Conservation (phyloP, 768 basidiomycete genomes). For the Leccinum rimulosum region DNA sequence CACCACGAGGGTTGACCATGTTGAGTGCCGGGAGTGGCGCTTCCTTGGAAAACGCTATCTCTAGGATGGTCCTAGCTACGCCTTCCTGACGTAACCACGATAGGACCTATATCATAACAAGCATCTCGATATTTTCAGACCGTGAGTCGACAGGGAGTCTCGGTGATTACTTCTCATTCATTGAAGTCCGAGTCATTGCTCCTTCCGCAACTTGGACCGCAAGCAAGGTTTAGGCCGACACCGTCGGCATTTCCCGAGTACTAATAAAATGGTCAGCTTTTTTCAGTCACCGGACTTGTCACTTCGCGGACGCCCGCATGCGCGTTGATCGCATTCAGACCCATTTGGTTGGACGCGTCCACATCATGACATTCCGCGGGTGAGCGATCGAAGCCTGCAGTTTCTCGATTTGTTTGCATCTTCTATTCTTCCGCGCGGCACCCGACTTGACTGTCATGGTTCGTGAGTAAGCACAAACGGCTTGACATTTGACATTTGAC, state of each 20-base stretch:
- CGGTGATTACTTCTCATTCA: too few relatives aligned
- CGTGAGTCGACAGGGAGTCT: too few relatives aligned
- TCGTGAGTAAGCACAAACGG: neutral
- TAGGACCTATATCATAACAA: slow-evolving; percentile 25
- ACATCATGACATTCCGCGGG: neutral
- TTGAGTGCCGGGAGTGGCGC: slow-evolving; percentile 30
- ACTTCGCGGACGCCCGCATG: neutral
- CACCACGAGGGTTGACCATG: slow-evolving; percentile 38
- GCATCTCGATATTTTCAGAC: too few relatives aligned
- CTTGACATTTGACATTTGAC: too few relatives aligned
- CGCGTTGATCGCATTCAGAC: neutral
- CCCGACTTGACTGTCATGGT: neutral
- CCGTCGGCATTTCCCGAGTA: too few relatives aligned
- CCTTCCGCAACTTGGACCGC: too few relatives aligned
- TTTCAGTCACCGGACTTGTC: too few relatives aligned
- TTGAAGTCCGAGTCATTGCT: too few relatives aligned
- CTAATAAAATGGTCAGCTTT: too few relatives aligned
- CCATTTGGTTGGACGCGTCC: too few relatives aligned
- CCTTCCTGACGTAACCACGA: slow-evolving; percentile 45
- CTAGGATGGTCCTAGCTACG: slow-evolving; percentile 33
- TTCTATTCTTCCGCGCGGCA: too few relatives aligned
- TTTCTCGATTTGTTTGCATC: neutral
- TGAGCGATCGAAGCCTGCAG: neutral
- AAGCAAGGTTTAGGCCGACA: too few relatives aligned
- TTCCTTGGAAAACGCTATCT: slow-evolving; percentile 22